phyloP scores from a whole-genome alignment of 2,329 filamentous ascomycete genomes.

The Escovopsis weberi region DNA sequence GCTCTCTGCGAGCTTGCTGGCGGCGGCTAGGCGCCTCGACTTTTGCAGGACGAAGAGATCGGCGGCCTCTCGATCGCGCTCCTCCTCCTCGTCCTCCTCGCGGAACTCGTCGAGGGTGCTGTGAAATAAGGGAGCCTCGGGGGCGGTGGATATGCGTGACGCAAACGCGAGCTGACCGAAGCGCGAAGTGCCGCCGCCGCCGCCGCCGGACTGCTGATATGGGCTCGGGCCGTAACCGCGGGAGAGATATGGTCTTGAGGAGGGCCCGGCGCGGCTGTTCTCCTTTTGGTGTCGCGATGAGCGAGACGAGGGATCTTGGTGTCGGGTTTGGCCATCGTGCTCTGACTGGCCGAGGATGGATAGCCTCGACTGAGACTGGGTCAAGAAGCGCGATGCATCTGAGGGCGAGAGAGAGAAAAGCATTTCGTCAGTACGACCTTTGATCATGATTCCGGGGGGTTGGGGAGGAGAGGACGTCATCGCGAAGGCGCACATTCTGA shows the following conservation, averaged over 20 bases:
- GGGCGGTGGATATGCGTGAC: slow-evolving; percentile 54
- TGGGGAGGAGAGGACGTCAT: neutral
- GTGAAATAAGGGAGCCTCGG: slow-evolving; percentile 87
- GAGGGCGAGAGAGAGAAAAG: slow-evolving; percentile 2
- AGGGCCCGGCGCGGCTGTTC: slow-evolving; percentile 10
- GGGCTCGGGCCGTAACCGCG: slow-evolving; percentile 50
- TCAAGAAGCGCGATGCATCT: slow-evolving; percentile 95
- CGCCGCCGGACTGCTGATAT: slow-evolving; percentile 47
- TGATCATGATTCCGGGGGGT: slow-evolving; percentile 5
- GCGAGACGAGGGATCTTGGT: slow-evolving; percentile 22
- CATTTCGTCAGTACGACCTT: slow-evolving; percentile 1
- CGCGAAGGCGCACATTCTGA: slow-evolving; percentile 63
- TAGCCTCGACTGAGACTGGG: slow-evolving; percentile 87
- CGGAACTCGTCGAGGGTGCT: slow-evolving; percentile 80
- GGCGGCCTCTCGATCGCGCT: slow-evolving; percentile 81
- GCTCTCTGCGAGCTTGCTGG: slow-evolving; percentile 71
- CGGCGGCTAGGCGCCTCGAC: slow-evolving; percentile 77
- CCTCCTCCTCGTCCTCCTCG: slow-evolving; percentile 85
- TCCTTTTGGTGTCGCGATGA: slow-evolving; percentile 19
- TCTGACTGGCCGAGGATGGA: slow-evolving; percentile 54
- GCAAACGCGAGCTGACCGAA: slow-evolving; percentile 62
- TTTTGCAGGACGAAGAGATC: slow-evolving; percentile 85
- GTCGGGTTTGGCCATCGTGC: slow-evolving; percentile 19
- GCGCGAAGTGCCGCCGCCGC: slow-evolving; percentile 51
- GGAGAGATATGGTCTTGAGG: slow-evolving; percentile 28